Base-by-base conservation (phyloP, 108 stramenopile species). In the Seminavis robusta region DNA sequence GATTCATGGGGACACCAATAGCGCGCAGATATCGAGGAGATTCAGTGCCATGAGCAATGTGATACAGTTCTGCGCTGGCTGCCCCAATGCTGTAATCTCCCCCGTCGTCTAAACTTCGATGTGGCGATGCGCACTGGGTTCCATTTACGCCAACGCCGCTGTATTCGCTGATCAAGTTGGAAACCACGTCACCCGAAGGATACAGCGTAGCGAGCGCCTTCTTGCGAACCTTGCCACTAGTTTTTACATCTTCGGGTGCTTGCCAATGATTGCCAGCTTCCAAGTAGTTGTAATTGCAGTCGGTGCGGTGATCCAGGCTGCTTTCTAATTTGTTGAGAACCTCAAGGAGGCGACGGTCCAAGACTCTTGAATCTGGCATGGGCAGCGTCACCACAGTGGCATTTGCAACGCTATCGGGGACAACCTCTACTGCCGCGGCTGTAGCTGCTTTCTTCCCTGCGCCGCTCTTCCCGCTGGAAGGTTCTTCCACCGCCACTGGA, bases 21-120 rank as follows among this genome's bases (percentile, higher is more conserved):
- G 78, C 85, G 11, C 89, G 63, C 33, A 84, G 71, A 51, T 83
- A 91, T 21, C 89, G 76, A 16, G 88, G 81, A 46, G 84, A 77
- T 46, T 86, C 84, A 13, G 83, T 78, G 10, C 85, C 89, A 47
- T 78, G 71, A 6, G 89, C 83, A 56, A 91, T 59, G 23, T 73
- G 74, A 10, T 67, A 56, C 38, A 91, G 71, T 13, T 86, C 79
- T 17, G 47, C 42, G 32, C 76, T 83, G 1, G 85, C 89, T 6
- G 85, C 71, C 32, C 85, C 89, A 43, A 71, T 52, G 53, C 73
- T 66, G 65, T 73, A 91, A 54, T 91, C 89, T 37, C 72, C 66
- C 0, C 67, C 64, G 45, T 83, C 80, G 52, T 85, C 77, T n/a
- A 77, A 72, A 25, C 61, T 82, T 5, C 79, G 65, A 63, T 91